Conservation (phyloP, 495 filamentous ascomycete species). For the Symbiotaphrina buchneri region DNA sequence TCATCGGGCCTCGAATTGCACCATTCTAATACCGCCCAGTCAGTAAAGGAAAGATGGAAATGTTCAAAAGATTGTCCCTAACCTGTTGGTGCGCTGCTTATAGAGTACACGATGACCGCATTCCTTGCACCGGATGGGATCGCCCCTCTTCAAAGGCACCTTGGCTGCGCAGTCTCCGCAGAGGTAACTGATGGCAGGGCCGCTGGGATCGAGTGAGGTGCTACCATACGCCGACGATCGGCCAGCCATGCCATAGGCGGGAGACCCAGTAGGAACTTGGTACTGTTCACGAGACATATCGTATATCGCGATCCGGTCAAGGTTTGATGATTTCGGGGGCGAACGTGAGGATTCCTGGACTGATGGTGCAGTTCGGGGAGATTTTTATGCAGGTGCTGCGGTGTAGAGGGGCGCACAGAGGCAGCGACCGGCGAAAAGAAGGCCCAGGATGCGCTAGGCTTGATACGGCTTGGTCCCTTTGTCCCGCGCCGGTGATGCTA, state of each 20-base stretch:
- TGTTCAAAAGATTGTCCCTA: conserved; percentile 11
- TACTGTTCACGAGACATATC: conserved; percentile 6
- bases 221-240: too few species aligned
- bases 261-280: conserved; percentile 3
- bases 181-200: conserved; percentile 49
- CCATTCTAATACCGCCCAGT: conserved; percentile 36
- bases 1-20: conserved; percentile 90
- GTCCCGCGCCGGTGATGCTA: too few species aligned
- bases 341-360: too few species aligned
- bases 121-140: conserved; percentile 84
- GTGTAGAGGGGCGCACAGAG: too few species aligned
- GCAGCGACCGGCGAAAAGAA: too few species aligned
- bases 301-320: not conserved
- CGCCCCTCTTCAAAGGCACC: conserved; percentile 59
- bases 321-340: too few species aligned
- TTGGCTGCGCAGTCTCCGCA: conserved; percentile 84
- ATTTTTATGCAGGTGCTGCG: too few species aligned
- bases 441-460: too few species aligned
- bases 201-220: too few species aligned
- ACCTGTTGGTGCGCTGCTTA: conserved; percentile 97
- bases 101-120: conserved; percentile 93
- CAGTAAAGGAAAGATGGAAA: not conserved
- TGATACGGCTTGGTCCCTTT: too few species aligned
- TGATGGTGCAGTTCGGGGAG: too few species aligned
- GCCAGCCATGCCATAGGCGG: conserved; percentile 1